phyloP scores from a whole-genome alignment of 2,329 filamentous ascomycete genomes.

The Alternaria tenuissima region DNA sequence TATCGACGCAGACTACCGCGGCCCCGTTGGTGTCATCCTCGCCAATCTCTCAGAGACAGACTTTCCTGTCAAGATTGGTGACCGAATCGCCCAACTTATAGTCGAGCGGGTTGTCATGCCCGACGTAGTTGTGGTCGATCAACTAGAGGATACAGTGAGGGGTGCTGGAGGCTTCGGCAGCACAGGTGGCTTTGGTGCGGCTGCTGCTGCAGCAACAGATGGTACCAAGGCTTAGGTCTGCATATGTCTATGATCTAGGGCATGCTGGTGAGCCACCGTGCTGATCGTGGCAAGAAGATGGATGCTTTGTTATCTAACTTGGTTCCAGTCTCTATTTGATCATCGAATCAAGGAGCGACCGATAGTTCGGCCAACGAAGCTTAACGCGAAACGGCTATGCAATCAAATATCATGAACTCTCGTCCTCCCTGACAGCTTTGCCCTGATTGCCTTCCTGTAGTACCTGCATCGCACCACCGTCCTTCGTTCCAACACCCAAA shows the following conservation, averaged over 20 bases:
- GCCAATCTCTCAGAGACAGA: constrained; percentile 90
- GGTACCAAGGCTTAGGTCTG: not conserved
- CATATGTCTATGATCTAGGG: not conserved
- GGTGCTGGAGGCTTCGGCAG: constrained; percentile 73
- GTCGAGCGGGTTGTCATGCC: constrained; percentile 95
- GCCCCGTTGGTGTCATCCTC: constrained; percentile 90
- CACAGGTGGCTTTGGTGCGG: constrained; percentile 48
- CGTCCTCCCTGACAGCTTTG: not conserved
- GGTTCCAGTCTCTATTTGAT: not conserved
- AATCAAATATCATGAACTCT: not conserved
- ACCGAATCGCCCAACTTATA: constrained; percentile 92
- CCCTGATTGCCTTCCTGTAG: constrained; percentile 6
- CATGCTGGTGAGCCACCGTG: not conserved
- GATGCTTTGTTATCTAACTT: not conserved
- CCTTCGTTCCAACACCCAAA: constrained; percentile 27
- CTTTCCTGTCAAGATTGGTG: constrained; percentile 82
- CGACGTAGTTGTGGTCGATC: constrained; percentile 85
- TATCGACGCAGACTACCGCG: constrained; percentile 97
- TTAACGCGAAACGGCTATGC: not conserved
- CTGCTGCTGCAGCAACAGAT: not conserved
- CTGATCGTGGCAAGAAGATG: not conserved
- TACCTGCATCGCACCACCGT: constrained; percentile 27
- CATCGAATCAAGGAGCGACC: not conserved
- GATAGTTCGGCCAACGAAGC: not conserved
- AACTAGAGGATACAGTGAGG: constrained; percentile 88